A percentile compares a stretch with the other conserved stretches of the same genome.
Conservation (phyloP, 2,329 filamentous ascomycete genomes). For the Alternaria arborescens region DNA sequence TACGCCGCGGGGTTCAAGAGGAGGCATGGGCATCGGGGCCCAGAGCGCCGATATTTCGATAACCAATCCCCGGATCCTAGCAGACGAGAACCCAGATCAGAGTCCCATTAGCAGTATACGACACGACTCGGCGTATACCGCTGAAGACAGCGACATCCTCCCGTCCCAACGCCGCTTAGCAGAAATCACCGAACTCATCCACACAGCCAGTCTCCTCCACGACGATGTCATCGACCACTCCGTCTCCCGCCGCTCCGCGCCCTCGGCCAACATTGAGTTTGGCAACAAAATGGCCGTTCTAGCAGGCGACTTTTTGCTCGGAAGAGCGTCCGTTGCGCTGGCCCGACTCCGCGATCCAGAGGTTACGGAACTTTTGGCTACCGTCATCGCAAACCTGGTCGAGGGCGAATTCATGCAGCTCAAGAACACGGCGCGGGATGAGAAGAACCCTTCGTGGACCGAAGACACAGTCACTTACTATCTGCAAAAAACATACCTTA, state of each 20-base stretch:
- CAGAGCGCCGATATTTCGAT: slow-evolving; percentile 66
- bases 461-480: slow-evolving; percentile 93
- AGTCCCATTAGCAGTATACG: slow-evolving; percentile 62
- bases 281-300: slow-evolving; percentile 99
- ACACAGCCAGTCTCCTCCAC: slow-evolving; percentile 94
- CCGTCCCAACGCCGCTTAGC: slow-evolving; percentile 92
- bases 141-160: slow-evolving; percentile 73
- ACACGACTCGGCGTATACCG: slow-evolving; percentile 56
- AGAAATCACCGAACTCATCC: slow-evolving; percentile 96
- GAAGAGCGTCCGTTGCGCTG: slow-evolving; percentile 90
- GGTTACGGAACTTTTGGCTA: slow-evolving; percentile 92
- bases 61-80: slow-evolving; percentile 69
- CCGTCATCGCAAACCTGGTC: slow-evolving; percentile 95
- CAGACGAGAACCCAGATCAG: slow-evolving; percentile 75
- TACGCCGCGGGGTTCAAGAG: slow-evolving; percentile 65
- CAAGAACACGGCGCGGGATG: slow-evolving; percentile 92
- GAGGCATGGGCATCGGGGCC: slow-evolving; percentile 31
- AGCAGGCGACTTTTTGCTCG: slow-evolving; percentile 95
- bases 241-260: slow-evolving; percentile 79
- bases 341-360: slow-evolving; percentile 91
- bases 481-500: slow-evolving; percentile 97
- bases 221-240: slow-evolving; percentile 99
- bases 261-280: slow-evolving; percentile 92
- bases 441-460: slow-evolving; percentile 82
- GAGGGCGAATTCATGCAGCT: slow-evolving; percentile 99